These are phyloP conservation scores for Thinopyrum elongatum DNA, from an alignment of 176 grass and related monocot species.

Conservation along the genomic window DNA sequence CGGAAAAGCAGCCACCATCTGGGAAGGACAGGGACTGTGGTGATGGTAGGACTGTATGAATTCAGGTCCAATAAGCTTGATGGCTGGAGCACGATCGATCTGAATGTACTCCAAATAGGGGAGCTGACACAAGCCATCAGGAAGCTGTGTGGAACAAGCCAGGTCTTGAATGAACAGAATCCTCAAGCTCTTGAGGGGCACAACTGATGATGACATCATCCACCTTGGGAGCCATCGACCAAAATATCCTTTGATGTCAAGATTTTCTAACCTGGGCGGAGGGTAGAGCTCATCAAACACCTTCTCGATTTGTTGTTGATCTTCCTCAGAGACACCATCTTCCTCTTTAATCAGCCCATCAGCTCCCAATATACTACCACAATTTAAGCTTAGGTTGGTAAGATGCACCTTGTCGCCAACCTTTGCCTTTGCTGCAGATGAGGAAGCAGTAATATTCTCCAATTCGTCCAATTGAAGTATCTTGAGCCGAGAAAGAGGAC, in stretches of 20 bases:
- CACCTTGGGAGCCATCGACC: conserved; percentile 1
- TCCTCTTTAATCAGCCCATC: neutral
- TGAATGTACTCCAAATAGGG: too few species aligned
- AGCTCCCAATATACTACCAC: neutral
- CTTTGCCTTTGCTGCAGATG: neutral
- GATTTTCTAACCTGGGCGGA: neutral
- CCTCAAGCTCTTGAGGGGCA: too few species aligned
- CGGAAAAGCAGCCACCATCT: too few species aligned
- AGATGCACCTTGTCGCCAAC: neutral
- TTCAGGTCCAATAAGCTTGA: too few species aligned
- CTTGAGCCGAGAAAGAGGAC: neutral
- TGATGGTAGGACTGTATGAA: too few species aligned
- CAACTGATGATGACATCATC: neutral
- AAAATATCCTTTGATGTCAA: neutral
- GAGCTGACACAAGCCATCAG: too few species aligned
- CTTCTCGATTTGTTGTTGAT: too few species aligned
- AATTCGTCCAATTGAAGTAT: neutral
- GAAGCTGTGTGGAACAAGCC: too few species aligned
- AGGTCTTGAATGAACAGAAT: rapidly evolving
- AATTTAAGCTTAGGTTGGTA: neutral
- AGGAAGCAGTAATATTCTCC: neutral
- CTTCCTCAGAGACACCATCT: neutral
- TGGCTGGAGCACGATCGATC: too few species aligned
- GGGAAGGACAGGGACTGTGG: rapidly evolving
- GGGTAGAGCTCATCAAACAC: conserved; percentile 20